Base-by-base conservation (phyloP, 257 asterid species). In the Solanum stenotomum region DNA sequence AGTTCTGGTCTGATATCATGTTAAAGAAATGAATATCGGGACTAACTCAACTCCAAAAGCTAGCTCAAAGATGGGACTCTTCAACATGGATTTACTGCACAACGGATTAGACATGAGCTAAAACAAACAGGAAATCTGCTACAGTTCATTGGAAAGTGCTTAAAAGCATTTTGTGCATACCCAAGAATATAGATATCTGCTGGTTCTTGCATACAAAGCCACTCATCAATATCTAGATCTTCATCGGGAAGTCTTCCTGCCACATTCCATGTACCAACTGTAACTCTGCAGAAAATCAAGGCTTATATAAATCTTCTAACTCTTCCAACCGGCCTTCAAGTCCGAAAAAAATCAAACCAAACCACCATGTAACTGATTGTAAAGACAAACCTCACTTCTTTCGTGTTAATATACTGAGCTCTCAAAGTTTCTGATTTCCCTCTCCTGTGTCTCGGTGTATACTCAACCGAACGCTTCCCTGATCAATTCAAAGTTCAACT, bases 361-460 rank as follows among this genome's bases (percentile, higher is more conserved):
- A 22, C n/a, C 31, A 6, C 12, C 65, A 52, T 29, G 84, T 76
- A 20, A 67, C 78, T 91, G 83, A 85, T 34, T 89, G 61, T 67
- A 61, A 90, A 89, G 92, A 90, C 98, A 85, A 92, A 96, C 99
- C 98, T 95, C 96, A 95, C 94, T n/a, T 96, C 99, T 92, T 94
- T 96, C 52, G 91, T 93, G 88, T 89, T 94, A 91, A 96, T 96
- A 92, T 96, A 96, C 91, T 95, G 98, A 27, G 68, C 89, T 10
- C 99, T 92, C 85, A 94, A 91, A 81, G 99, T 96, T 91, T 96
- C 99, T 20, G 99, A 96, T 87, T 94, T 96, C 72, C 99, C 98
- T 93, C 99, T 92, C 91, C 97, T 91, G 88, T 96, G 99, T 87
- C 90, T 94, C 56, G 56, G 8, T 3, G 93, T 87, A 72, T 44